Base-by-base conservation (phyloP, 2,329 filamentous ascomycete species). In the Fusarium drepaniforme region DNA sequence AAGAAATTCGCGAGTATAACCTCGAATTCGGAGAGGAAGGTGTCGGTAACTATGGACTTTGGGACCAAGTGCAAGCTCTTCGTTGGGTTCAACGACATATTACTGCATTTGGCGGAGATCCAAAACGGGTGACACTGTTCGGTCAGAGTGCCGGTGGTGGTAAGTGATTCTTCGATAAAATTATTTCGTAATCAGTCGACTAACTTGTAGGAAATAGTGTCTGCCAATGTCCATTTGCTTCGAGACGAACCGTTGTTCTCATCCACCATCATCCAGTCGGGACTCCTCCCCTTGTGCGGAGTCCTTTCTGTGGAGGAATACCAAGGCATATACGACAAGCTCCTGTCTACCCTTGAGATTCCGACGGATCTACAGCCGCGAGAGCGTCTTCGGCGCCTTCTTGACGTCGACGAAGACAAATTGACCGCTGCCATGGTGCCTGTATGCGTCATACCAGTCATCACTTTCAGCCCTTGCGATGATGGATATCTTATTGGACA, bases 61-160 rank as follows among this genome's bases (percentile, higher is more conserved):
- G 58, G 64, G 72, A 72, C 38, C 67, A 72, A 56, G 65, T 70
- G 46, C 66, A 61, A 30, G 66, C 61, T n/a, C 42, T 68, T 35
- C 62, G 66, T 33, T 68, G 62, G 69, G 33, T 68, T 30, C 64
- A 67, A 28, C 56, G 46, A 16, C 60, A 70, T 25, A 67, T 70
- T 37, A 4, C 28, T 5, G 58, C 68, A 9, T 70, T 70, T 53
- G 64, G 64, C 13, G 68, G 68, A 5, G 68, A 70, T 18, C 58
- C 68, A 8, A 51, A 25, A 16, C 59, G 61, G 23, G 51, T 57
- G 12, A 57, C 51, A 4, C n/a, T 57, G 6, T 57, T 57, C 7
- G 51, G 51, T 2, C 51, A 57, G 21, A 57, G 51, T 37, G 51
- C 51, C 8, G 51, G 51, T 3, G 51, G 51, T 15, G 51, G 51